Conservation (phyloP, 148 eudicot species). For the Spergularia bocconei region DNA sequence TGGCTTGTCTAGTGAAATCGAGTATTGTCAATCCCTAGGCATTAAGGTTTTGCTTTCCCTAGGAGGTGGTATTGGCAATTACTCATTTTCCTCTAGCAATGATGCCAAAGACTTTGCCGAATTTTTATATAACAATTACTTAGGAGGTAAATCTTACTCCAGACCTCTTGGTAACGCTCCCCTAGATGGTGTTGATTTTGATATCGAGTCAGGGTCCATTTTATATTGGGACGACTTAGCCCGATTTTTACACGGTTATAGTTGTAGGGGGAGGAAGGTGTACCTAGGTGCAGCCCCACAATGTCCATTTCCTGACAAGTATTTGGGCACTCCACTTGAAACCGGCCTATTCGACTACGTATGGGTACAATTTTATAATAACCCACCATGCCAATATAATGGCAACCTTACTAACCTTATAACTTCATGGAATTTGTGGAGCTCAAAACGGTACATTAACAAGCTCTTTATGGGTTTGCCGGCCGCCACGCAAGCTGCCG, state of each 20-base stretch:
- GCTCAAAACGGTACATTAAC: conserved; percentile 37
- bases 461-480: conserved; percentile 76
- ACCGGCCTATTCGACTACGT: conserved; percentile 71
- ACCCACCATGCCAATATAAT: conserved; percentile 72
- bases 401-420: conserved; percentile 46
- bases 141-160: conserved; percentile 32
- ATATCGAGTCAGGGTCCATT: conserved; percentile 40
- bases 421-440: conserved; percentile 63
- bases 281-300: conserved; percentile 81
- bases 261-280: conserved; percentile 30
- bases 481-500: conserved; percentile 69
- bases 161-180: conserved; percentile 42
- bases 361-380: conserved; percentile 89
- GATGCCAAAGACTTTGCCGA: conserved; percentile 38
- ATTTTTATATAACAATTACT: conserved; percentile 35
- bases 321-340: conserved; percentile 46
- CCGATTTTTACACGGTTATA: conserved; percentile 20
- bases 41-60: conserved; percentile 46
- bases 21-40: conserved; percentile 37
- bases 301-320: conserved; percentile 69
- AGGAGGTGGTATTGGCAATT: conserved; percentile 49
- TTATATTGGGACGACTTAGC: conserved; percentile 42
- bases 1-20: conserved; percentile 30
- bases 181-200: conserved; percentile 47
- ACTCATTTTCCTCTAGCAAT: conserved; percentile 33